Base-by-base conservation (phyloP, 257 asterid genomes). In the Hygrophila difformis region DNA sequence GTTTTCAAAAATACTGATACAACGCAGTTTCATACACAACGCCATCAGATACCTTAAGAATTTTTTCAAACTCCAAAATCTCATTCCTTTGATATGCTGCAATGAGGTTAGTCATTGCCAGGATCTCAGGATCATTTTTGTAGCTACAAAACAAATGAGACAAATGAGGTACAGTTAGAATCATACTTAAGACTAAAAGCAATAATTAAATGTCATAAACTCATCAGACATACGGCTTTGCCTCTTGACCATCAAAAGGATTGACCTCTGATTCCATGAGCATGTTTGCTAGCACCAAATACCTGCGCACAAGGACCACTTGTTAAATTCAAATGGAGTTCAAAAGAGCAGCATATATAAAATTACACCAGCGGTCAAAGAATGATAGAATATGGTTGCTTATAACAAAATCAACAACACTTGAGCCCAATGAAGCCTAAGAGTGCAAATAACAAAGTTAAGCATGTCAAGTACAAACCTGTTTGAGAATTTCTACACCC, bases 161-260 rank as follows among this genome's bases (percentile, higher is more conserved):
- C 34, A 18, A 55, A 36, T n/a, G n/a, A n/a, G n/a, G n/a, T n/a
- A n/a, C 46, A 1, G n/a, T 26, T 23, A 47, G 7, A 41, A 22
- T 49, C 13, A 37, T 10, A 17, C 35, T n/a, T 15, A 2, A 3
- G 4, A 10, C 46, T 22, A n/a, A n/a, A n/a, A 46, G 35, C 39
- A 24, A 53, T 42, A 24, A 26, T 18, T 11, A 66, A 57, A 41
- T 44, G 51, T 53, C 31, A 26, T 16, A 55, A 35, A 18, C 26
- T 65, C 42, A 33, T 40, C n/a, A 43, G 46, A 26, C 96, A 60
- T 75, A 91, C 98, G 96, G 98, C 64, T 91, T 91, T 48, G 98
- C 98, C 65, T 91, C 98, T 68, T 86, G 98, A 56, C 96, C 98
- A 56, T 91, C 98, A 56, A 91, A 91, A 6, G 98, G 98, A 53